Conservation (phyloP, 2,329 filamentous ascomycete genomes). For the Chlorencoelia australis region DNA sequence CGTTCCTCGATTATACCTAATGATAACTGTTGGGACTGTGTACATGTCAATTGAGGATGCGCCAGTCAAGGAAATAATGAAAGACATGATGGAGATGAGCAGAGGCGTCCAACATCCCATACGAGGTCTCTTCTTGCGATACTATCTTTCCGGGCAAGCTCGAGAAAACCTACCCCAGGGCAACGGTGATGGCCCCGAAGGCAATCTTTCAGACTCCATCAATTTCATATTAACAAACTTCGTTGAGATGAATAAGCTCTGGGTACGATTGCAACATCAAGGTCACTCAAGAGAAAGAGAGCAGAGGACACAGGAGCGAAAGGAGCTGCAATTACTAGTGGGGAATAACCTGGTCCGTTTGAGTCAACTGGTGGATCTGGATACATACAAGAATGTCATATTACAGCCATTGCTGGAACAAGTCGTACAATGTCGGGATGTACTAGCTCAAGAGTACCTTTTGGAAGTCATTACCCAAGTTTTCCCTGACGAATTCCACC, state of each 20-base stretch:
- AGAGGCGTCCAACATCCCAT: conserved; percentile 95
- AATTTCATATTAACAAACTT: conserved; percentile 98
- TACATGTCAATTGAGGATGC: conserved; percentile 99
- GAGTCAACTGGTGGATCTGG: conserved; percentile 90
- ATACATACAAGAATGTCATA: conserved; percentile 86
- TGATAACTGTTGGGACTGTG: conserved; percentile 98
- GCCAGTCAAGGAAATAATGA: conserved; percentile 99
- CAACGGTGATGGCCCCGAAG: conserved; percentile 81
- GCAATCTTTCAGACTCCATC: conserved; percentile 93
- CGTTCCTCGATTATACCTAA: conserved; percentile 88
- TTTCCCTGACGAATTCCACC: conserved; percentile 96
- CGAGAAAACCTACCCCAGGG: conserved; percentile 78
- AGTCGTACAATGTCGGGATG: conserved; percentile 94
- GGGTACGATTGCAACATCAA: conserved; percentile 95
- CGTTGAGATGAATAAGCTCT: conserved; percentile 99
- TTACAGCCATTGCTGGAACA: conserved; percentile 85
- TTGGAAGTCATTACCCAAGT: conserved; percentile 98
- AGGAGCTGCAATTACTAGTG: conserved; percentile 89
- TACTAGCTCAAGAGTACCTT: conserved; percentile 93
- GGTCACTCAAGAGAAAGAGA: conserved; percentile 93
- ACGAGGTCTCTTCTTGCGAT: conserved; percentile 86
- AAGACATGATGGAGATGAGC: conserved; percentile 99
- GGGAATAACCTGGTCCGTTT: conserved; percentile 93
- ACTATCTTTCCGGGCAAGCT: conserved; percentile 92
- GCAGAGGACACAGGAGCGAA: conserved; percentile 83